Evolutionary conservation across 768 basidiomycete genomes (phyloP), one percentile per base, ranked within the genome.

Genomic region (Erythrobasidium yunnanense): DNA sequence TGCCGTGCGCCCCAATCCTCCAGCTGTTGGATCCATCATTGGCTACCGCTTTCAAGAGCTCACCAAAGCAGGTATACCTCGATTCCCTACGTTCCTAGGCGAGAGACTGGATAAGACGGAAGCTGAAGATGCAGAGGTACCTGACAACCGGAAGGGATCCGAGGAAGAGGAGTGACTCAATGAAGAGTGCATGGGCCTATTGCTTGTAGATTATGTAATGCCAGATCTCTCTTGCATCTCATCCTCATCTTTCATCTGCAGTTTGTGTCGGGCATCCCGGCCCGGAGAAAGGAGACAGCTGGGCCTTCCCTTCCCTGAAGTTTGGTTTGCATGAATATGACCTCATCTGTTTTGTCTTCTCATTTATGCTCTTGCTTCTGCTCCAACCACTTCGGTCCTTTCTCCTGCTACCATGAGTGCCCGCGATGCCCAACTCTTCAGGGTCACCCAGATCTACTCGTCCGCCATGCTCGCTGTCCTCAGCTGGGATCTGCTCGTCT

Each of bases 21-120:
- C 71, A 4, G 23, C 49, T 2, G 67, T 71, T 51, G 71, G 71
- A 18, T 25, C 66, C 20, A 70, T 72, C 58, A 56, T 72, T 54
- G 65, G 55, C 2, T 70, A 72, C 56, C 50, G 69, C 27, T 69
- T 70, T 55, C 50, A 60, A 33, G 70, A 71, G 32, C 18, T 71
- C 30, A 71, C 68, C 7, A 67, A 69, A 46, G 30, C 25, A 20
- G 58, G 58, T 15, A 34, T 62, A 27, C 58, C 58, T 15, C 46
- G 58, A 23, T 62, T 62, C 58, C 58, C 58, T 27, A 62, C 58
- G 34, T 62, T 62, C n/a, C 34, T 62, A 22, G 58, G 58, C 1
- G 49, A 49, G 30, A 33, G 23, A 15, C 20, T 62, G 29, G 58
- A 62, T 23, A 62, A 49, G 50, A n/a, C 17, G 7, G 29, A 4